Evolutionary conservation across 345 rosid species (phyloP).

Genomic region (Gossypium rotundifolium): DNA sequence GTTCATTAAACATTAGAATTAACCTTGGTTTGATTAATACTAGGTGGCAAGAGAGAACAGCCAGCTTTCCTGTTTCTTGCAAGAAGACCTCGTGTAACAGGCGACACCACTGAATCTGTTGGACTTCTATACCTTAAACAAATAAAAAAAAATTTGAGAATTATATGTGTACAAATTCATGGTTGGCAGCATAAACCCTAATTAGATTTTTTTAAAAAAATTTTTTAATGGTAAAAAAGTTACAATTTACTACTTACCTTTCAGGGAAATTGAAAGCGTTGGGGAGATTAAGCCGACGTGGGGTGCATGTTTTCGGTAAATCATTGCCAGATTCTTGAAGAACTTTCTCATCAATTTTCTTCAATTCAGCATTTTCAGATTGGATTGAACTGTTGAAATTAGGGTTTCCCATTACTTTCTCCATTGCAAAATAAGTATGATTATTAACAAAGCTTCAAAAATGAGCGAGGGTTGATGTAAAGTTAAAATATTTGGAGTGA

Average conservation of each 20-base stretch:
- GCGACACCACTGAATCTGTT: conserved; percentile 84
- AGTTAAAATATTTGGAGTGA: neutral
- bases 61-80: conserved; percentile 59
- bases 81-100: conserved; percentile 69
- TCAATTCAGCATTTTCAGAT: conserved; percentile 14
- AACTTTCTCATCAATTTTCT: conserved; percentile 15
- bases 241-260: conserved; percentile 29
- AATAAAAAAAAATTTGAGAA: neutral
- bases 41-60: conserved; percentile 56
- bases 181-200: too few species aligned
- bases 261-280: conserved; percentile 64
- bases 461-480: neutral
- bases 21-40: conserved; percentile 50
- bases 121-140: conserved; percentile 67
- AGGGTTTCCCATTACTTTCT: neutral
- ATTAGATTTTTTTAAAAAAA: too few species aligned
- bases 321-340: conserved; percentile 30
- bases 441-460: neutral
- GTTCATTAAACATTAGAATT: neutral
- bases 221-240: too few species aligned
- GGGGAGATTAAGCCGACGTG: conserved; percentile 64
- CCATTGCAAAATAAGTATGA: neutral
- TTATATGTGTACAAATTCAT: neutral
- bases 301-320: conserved; percentile 42
- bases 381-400: conserved; percentile 9